These are phyloP conservation scores for Paramecium sonneborni DNA, from an alignment of 73 alveolate genomes.

Conservation along the genomic window DNA sequence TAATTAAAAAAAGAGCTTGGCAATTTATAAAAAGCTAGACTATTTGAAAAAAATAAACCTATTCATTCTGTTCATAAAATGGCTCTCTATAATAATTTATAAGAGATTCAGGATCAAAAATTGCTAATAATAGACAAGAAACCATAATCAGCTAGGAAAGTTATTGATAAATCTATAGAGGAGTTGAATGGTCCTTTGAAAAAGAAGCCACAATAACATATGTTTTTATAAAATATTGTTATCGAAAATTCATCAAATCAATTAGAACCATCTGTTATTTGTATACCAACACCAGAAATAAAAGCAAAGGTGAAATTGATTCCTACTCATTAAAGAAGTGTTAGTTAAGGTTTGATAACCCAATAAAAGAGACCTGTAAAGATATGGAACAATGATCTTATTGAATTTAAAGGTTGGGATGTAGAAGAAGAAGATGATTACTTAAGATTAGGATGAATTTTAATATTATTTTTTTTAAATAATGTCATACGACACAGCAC, in stretches of 20 bases:
- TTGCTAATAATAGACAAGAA: background rate
- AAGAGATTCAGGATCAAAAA: background rate
- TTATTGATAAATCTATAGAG: background rate
- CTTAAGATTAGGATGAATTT: slow-evolving; percentile 62
- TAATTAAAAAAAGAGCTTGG: background rate
- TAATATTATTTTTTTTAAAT: slow-evolving; percentile 67
- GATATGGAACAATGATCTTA: background rate
- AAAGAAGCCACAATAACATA: background rate
- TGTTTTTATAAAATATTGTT: background rate
- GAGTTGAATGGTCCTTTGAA: background rate
- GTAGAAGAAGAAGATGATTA: slow-evolving; percentile 37
- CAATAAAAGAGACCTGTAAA: background rate
- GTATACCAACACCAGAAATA: background rate
- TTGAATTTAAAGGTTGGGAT: slow-evolving; percentile 45
- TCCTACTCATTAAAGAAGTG: background rate
- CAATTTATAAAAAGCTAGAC: background rate
- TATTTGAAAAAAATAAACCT: background rate
- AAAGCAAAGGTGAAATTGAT: background rate
- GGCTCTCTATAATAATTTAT: background rate
- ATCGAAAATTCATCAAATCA: slow-evolving; percentile 10
- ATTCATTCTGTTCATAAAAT: background rate
- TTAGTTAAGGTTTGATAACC: background rate
- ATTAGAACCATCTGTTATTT: background rate
- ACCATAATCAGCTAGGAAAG: slow-evolving; percentile 23
- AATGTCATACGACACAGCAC: slow-evolving; percentile 96